Percentiles rank a stretch among this genome's conserved stretches.
Evolutionary conservation across 768 basidiomycete species (phyloP).

Genomic region (Trametes gibbosa): DNA sequence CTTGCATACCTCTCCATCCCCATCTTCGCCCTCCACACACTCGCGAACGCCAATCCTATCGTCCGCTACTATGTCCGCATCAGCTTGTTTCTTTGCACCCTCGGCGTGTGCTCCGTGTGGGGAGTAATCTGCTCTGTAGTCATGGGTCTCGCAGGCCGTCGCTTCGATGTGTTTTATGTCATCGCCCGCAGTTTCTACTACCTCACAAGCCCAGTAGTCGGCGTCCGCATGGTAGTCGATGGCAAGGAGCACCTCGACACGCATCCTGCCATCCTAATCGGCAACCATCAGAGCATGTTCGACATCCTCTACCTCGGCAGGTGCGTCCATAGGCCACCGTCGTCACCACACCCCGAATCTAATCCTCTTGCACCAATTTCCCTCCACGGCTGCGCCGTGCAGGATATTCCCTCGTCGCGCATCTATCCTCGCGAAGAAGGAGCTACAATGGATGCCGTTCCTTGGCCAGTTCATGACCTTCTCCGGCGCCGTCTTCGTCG

Average conservation of each 20-base stretch:
- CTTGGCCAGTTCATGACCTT: slow-evolving; percentile 90
- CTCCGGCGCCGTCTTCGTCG: slow-evolving; percentile 88
- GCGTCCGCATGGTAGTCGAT: slow-evolving; percentile 73
- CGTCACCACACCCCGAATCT: not conserved
- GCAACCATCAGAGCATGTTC: slow-evolving; percentile 93
- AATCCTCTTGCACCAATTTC: slow-evolving; percentile 12
- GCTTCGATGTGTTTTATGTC: slow-evolving; percentile 77
- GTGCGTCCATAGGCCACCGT: slow-evolving; percentile 41
- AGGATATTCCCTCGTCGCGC: slow-evolving; percentile 82
- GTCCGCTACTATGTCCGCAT: slow-evolving; percentile 73
- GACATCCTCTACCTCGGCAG: slow-evolving; percentile 81
- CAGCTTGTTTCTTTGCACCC: slow-evolving; percentile 67
- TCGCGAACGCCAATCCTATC: slow-evolving; percentile 52
- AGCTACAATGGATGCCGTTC: slow-evolving; percentile 75
- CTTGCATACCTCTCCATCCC: slow-evolving; percentile 79
- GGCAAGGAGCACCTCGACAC: slow-evolving; percentile 77
- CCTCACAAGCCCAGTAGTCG: slow-evolving; percentile 59
- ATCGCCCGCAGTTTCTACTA: slow-evolving; percentile 84
- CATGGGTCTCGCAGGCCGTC: slow-evolving; percentile 62
- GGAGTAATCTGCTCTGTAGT: slow-evolving; percentile 66
- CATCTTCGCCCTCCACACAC: slow-evolving; percentile 57
- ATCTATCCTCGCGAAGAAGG: slow-evolving; percentile 91
- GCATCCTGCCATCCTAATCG: slow-evolving; percentile 74
- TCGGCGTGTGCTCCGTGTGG: slow-evolving; percentile 69
- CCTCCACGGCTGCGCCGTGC: slow-evolving; percentile 4